phyloP scores from a whole-genome alignment of 192 early-diverging fungal genomes.

The Glomus cerebriforme region DNA sequence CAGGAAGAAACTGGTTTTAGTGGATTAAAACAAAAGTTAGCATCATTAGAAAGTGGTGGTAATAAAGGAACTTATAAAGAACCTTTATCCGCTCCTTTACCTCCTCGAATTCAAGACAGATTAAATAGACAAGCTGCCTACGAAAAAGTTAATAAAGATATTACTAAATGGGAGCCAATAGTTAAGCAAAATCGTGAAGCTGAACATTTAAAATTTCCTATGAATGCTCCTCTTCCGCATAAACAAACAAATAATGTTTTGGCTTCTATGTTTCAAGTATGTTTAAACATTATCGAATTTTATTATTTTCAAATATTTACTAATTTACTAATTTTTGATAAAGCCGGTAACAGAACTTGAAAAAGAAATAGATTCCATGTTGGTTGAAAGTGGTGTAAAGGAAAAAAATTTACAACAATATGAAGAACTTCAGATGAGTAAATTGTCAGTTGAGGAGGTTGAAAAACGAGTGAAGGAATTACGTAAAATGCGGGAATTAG shows the following conservation, averaged over 20 bases:
- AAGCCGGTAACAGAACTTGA: constrained; percentile 71
- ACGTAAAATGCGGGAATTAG: constrained; percentile 86
- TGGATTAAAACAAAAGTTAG: constrained; percentile 65
- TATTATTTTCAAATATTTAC: neutral
- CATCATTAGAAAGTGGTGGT: constrained; percentile 48
- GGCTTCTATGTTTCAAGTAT: constrained; percentile 62
- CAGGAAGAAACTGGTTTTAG: constrained; percentile 64
- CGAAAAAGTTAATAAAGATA: constrained; percentile 75
- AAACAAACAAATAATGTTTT: constrained; percentile 54
- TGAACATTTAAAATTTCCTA: constrained; percentile 79
- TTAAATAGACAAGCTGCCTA: constrained; percentile 87
- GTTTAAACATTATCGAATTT: neutral
- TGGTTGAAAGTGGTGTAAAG: constrained; percentile 72
- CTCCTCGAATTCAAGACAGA: constrained; percentile 80
- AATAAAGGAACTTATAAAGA: constrained; percentile 50
- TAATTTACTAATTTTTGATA: neutral
- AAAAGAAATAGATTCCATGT: constrained; percentile 67
- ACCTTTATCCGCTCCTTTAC: constrained; percentile 74
- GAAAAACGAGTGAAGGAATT: constrained; percentile 73
- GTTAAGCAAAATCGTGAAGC: constrained; percentile 83
- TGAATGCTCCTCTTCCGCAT: constrained; percentile 44
- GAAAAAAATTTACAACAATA: constrained; percentile 78
- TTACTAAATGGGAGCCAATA: constrained; percentile 82
- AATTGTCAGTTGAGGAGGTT: constrained; percentile 81
- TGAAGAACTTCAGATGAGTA: constrained; percentile 86